These are phyloP conservation scores for Phytophthora tubulina DNA, from an alignment of 352 stramenopile genomes.

Conservation along the genomic window DNA sequence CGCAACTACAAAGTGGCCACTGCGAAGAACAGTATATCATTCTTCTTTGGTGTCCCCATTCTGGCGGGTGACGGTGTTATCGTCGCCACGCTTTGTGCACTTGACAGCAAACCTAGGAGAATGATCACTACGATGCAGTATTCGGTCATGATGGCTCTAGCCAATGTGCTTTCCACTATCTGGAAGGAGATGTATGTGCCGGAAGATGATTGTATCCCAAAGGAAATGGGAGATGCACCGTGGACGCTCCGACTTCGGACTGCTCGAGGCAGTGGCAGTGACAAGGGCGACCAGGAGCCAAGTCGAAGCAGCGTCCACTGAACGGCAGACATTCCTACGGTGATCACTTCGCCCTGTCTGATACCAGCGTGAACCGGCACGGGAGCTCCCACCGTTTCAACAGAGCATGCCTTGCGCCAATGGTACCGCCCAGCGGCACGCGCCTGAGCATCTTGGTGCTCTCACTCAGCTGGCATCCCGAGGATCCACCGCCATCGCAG, in stretches of 20 bases:
- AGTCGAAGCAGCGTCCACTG: neutral
- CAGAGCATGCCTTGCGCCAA: slow-evolving; percentile 23
- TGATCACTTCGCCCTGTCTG: slow-evolving; percentile 6
- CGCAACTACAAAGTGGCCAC: slow-evolving; percentile 43
- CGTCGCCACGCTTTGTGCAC: slow-evolving; percentile 52
- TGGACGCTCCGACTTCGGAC: slow-evolving; percentile 24
- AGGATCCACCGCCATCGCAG: neutral
- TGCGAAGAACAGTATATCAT: slow-evolving; percentile 36
- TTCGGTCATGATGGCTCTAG: slow-evolving; percentile 49
- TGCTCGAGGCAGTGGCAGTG: slow-evolving; percentile 4
- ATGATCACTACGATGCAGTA: slow-evolving; percentile 72
- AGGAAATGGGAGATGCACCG: slow-evolving; percentile 13
- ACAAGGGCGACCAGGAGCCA: neutral
- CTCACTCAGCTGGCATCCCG: slow-evolving; percentile 5
- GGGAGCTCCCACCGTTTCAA: slow-evolving; percentile 6
- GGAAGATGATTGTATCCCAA: slow-evolving; percentile 8
- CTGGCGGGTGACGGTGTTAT: slow-evolving; percentile 24
- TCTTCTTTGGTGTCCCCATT: slow-evolving; percentile 59
- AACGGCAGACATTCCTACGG: neutral
- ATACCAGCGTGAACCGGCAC: slow-evolving; percentile 1
- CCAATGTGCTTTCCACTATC: slow-evolving; percentile 24
- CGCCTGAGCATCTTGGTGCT: neutral
- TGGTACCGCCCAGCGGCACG: slow-evolving; percentile 6
- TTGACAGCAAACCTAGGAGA: slow-evolving; percentile 50
- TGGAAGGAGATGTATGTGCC: slow-evolving; percentile 23